A percentile compares a stretch with the other conserved stretches of the same genome.
Conservation (phyloP, 2,329 filamentous ascomycete genomes). For the Ophiostoma populinum region DNA sequence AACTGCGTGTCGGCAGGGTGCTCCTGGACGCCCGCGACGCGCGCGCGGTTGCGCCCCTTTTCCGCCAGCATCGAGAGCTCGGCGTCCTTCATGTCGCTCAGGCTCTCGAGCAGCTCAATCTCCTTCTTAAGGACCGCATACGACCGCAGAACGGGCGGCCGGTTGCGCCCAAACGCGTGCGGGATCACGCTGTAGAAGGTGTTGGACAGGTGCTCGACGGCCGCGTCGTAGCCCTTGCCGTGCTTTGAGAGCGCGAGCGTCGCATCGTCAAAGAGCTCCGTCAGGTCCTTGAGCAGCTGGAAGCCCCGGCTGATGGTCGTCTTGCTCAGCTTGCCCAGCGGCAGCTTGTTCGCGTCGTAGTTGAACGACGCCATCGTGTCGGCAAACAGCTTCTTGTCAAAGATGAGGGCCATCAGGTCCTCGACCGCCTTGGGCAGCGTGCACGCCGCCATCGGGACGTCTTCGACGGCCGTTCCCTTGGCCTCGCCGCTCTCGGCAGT, state of each 20-base stretch:
- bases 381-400: slow-evolving; percentile 58
- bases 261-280: slow-evolving; percentile 43
- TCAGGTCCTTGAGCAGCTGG: slow-evolving; percentile 57
- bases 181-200: slow-evolving; percentile 69
- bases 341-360: slow-evolving; percentile 60
- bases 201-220: slow-evolving; percentile 52
- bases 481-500: slow-evolving; percentile 11
- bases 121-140: slow-evolving; percentile 48
- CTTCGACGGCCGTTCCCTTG: slow-evolving; percentile 19
- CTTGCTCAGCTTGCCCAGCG: slow-evolving; percentile 71
- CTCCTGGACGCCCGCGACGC: slow-evolving; percentile 22
- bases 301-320: slow-evolving; percentile 59
- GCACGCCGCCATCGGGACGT: slow-evolving; percentile 27
- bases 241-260: slow-evolving; percentile 28
- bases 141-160: slow-evolving; percentile 49
- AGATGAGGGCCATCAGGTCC: slow-evolving; percentile 62
- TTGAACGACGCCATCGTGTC: slow-evolving; percentile 48
- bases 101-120: slow-evolving; percentile 60
- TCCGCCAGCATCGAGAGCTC: slow-evolving; percentile 58
- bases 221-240: slow-evolving; percentile 18
- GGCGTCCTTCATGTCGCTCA: slow-evolving; percentile 75
- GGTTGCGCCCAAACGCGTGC: slow-evolving; percentile 58
- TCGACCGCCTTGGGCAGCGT: slow-evolving; percentile 44
- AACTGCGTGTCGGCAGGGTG: slow-evolving; percentile 59
- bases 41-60: slow-evolving; percentile 33